These are phyloP conservation scores for Blastomyces silverae DNA, from an alignment of 2,329 filamentous ascomycete species.

Conservation along the genomic window DNA sequence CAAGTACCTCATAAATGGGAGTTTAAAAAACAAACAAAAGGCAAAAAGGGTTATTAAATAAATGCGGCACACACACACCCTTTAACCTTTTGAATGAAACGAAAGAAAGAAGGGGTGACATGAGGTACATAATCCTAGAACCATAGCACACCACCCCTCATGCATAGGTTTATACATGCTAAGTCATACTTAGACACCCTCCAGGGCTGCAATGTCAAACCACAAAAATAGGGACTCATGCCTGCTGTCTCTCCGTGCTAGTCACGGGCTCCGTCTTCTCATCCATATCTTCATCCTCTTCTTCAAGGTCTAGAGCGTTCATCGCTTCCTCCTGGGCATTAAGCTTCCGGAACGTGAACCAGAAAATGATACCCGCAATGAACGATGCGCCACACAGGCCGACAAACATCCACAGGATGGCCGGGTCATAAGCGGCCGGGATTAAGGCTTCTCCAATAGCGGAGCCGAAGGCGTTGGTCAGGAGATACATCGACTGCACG, in stretches of 20 bases:
- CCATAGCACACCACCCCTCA: background rate
- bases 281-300: constrained; percentile 15
- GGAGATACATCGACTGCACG: constrained; percentile 51
- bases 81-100: background rate
- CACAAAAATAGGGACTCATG: background rate
- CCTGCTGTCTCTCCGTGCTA: background rate
- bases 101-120: background rate
- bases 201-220: background rate
- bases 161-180: background rate
- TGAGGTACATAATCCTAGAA: background rate
- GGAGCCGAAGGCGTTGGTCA: constrained; percentile 53
- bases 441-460: constrained; percentile 57
- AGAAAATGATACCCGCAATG: constrained; percentile 50
- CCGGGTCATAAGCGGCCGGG: constrained; percentile 56
- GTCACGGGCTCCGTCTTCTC: background rate
- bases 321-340: constrained; percentile 46
- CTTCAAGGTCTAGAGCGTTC: constrained; percentile 43
- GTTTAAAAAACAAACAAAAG: background rate
- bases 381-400: constrained; percentile 49
- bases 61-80: background rate
- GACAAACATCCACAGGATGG: constrained; percentile 60
- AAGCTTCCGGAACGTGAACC: constrained; percentile 44
- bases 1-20: background rate
- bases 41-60: background rate
- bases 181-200: background rate